Conservation (phyloP, 1,284 basidiomycete species). For the Trichosporon sp. region DNA sequence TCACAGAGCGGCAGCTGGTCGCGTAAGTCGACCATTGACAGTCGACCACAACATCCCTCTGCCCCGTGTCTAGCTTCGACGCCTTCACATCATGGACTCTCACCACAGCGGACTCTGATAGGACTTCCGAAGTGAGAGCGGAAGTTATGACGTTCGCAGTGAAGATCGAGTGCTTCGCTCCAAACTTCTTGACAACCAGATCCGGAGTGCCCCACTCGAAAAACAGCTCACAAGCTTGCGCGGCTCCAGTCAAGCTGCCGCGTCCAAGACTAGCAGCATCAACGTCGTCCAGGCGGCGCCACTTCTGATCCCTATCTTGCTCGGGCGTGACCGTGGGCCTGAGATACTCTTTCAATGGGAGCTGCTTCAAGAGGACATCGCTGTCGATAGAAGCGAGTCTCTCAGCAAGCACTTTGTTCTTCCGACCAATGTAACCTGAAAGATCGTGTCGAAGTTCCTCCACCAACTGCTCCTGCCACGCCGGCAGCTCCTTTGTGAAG, state of each 20-base stretch:
- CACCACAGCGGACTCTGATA: background rate
- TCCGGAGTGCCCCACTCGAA: constrained; percentile 86
- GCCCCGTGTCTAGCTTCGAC: background rate
- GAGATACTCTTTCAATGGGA: constrained; percentile 66
- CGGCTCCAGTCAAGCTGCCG: constrained; percentile 61
- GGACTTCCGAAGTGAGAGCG: constrained; percentile 9
- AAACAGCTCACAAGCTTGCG: constrained; percentile 69
- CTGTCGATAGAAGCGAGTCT: constrained; percentile 53
- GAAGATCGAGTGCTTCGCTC: constrained; percentile 34
- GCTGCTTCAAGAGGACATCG: constrained; percentile 56
- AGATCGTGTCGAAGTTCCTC: constrained; percentile 68
- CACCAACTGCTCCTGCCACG: constrained; percentile 58
- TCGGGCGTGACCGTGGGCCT: constrained; percentile 51
- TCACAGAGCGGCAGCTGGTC: constrained; percentile 27
- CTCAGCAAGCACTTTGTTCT: constrained; percentile 58
- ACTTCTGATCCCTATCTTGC: constrained; percentile 24
- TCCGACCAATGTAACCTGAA: constrained; percentile 54
- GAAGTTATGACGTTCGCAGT: constrained; percentile 31
- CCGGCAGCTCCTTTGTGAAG: constrained; percentile 46
- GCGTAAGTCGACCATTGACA: constrained; percentile 26
- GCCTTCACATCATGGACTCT: background rate
- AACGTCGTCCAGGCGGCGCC: constrained; percentile 42
- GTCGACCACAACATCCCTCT: constrained; percentile 27
- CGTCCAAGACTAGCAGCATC: constrained; percentile 26
- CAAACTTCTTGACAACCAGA: constrained; percentile 40